Base-by-base conservation (phyloP, 1,284 basidiomycete genomes). In the Bondarzewia mesenterica region DNA sequence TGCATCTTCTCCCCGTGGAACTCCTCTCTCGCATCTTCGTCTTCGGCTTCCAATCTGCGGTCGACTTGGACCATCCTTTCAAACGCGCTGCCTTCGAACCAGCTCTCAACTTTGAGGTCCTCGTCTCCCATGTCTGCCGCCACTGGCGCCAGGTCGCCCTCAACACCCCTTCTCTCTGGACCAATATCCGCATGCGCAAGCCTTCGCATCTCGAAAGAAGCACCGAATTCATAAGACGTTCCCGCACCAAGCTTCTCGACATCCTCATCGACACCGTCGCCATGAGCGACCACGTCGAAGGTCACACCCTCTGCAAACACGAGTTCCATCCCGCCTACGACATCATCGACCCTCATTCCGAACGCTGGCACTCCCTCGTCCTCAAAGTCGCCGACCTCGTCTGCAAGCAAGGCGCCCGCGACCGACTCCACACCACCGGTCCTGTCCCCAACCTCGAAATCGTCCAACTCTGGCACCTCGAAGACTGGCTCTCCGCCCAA, bases 401-500 rank as follows among this genome's bases (percentile, higher is more conserved):
- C 20, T 79, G 77, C 62, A 81, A 81, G 61, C 61, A 63, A 37
- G 62, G 63, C 41, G 78, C 78, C 2, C 71, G 78, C 40, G 60
- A 67, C n/a, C 66, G 69, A 54, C 66, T 80, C 26, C 68, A 68
- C 50, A 65, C 60, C 10, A 78, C 76, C 54, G 73, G 72, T 5
- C 63, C 72, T 35, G 78, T 75, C 1, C 74, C 73, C 26, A 60
- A 61, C 42, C 72, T 82, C 46, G 70, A 77, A 59, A 75, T 73
- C 5, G 69, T 81, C 38, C 77, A 81, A 60, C 67, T 82, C 8
- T 82, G 80, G 62, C 80, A 81, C 60, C 78, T 80, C 54, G 74
- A 80, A 56, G 69, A 78, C 54, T 82, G 72, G 60, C 58, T 63
- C 29, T 72, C 66, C n/a, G 58, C 71, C 0, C 70, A 75, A 51